Conservation (phyloP, 1,139 yeast species). For the Taiozyma sp. region DNA sequence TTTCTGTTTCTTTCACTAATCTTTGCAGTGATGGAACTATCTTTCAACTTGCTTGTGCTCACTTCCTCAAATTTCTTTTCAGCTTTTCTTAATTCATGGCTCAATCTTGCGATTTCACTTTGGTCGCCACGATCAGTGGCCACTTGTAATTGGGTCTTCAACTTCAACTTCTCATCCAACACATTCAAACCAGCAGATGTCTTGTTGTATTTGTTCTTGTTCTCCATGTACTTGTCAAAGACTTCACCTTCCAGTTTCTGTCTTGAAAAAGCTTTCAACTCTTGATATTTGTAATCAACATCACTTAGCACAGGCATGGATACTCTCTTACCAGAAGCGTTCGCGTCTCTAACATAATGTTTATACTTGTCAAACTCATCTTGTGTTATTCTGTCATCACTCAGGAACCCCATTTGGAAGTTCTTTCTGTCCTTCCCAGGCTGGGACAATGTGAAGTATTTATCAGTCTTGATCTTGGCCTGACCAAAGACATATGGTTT, state of each 20-base stretch:
- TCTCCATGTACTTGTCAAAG: slow-evolving; percentile 74
- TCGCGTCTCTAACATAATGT: slow-evolving; percentile 54
- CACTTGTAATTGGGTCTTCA: slow-evolving; percentile 71
- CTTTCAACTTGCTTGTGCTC: slow-evolving; percentile 27
- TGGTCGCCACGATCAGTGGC: slow-evolving; percentile 65
- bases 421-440: slow-evolving; percentile 60
- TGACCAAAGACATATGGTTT: slow-evolving; percentile 54
- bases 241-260: slow-evolving; percentile 70
- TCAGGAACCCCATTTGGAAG: slow-evolving; percentile 71
- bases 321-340: slow-evolving; percentile 33
- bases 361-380: slow-evolving; percentile 75
- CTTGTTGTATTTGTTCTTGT: slow-evolving; percentile 58
- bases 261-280: slow-evolving; percentile 55
- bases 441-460: slow-evolving; percentile 48
- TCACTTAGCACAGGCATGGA: slow-evolving; percentile 58
- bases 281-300: slow-evolving; percentile 60
- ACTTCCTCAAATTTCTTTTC: slow-evolving; percentile 46
- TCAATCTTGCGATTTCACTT: slow-evolving; percentile 42
- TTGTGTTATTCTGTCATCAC: slow-evolving; percentile 65
- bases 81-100: slow-evolving; percentile 32
- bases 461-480: slow-evolving; percentile 43
- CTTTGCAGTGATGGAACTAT: slow-evolving; percentile 32
- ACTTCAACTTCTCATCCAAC: slow-evolving; percentile 57
- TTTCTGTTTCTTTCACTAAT: slow-evolving; percentile 63
- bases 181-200: slow-evolving; percentile 69